Base-by-base conservation (phyloP, 495 filamentous ascomycete genomes). In the Paragyromitra xinjiangensis region DNA sequence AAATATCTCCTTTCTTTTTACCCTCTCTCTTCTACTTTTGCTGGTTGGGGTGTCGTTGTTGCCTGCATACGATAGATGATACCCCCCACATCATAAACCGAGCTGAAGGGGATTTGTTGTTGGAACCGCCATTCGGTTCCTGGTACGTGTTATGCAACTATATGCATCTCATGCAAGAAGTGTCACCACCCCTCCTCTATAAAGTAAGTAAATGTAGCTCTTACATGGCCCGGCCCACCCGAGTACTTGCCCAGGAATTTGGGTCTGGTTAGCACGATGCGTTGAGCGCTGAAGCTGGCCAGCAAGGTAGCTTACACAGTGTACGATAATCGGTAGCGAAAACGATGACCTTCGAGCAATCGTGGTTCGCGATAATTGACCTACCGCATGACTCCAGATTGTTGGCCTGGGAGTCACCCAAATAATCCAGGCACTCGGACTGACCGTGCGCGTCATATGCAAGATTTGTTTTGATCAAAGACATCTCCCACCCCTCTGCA, bases 101-200 rank as follows among this genome's bases (percentile, higher is more conserved):
- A 37, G 16, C 66, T 37, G 37, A 69, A 58, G 42, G 11, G 50
- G 7, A 37, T 48, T 56, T 65, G 29, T 24, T 73, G 71, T 73
- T 73, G 71, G 71, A 62, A 50, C 42, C 19, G 45, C 45, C 2
- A 14, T 16, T 64, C 71, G 5, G 63, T 69, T 19, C 71, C 64
- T 61, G 55, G 71, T 74, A 61, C 71, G 39, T 39, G 71, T 37
- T 40, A 67, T 73, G 68, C 40, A 62, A 62, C 55, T 71, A 50
- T 71, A 34, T 34, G 71, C 71, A 74, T 51, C 64, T 50, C 71
- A 74, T 61, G 71, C 64, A 61, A 59, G 53, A 53, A 74, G n/a
- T 40, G 71, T 50, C 64, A 69, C 64, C 53, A 74, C 63, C 64
- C 71, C 29, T 65, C 69, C 61, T 34, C 29, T 34, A 19, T 34